Conservation (phyloP, 1,284 basidiomycete species). For the Boletus holoroseus region DNA sequence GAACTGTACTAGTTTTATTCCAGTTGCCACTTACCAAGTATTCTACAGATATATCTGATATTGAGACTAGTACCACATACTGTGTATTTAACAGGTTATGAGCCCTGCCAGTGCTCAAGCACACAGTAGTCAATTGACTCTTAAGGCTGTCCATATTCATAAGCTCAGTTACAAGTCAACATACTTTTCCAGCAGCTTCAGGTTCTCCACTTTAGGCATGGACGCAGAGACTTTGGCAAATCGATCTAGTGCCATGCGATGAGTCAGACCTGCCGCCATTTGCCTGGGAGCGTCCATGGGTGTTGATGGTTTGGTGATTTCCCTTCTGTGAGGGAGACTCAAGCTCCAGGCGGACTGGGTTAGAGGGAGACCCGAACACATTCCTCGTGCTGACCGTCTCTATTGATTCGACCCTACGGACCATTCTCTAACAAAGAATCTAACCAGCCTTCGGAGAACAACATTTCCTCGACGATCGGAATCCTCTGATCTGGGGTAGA, state of each 20-base stretch:
- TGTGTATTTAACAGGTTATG: too few relatives aligned
- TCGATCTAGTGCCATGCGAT: constrained; percentile 54
- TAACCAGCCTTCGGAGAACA: constrained; percentile 59
- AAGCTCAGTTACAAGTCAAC: too few relatives aligned
- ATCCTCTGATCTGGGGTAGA: constrained; percentile 36
- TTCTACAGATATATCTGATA: too few relatives aligned
- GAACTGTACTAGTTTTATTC: too few relatives aligned
- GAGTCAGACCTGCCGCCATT: constrained; percentile 67
- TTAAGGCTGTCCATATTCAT: too few relatives aligned
- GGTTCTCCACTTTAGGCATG: constrained; percentile 63
- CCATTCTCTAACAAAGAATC: constrained; percentile 49
- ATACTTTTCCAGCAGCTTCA: too few relatives aligned
- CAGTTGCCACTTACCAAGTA: too few relatives aligned
- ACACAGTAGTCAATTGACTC: too few relatives aligned
- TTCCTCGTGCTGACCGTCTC: constrained; percentile 52
- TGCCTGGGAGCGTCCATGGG: constrained; percentile 67
- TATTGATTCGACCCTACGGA: constrained; percentile 54
- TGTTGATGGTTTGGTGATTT: constrained; percentile 55
- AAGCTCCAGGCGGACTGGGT: constrained; percentile 31
- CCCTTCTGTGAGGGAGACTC: constrained; percentile 50
- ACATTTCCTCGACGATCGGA: constrained; percentile 52
- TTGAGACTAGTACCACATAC: too few relatives aligned
- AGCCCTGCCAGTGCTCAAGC: too few relatives aligned
- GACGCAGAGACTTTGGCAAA: constrained; percentile 50
- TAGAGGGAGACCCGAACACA: constrained; percentile 9